A percentile compares a stretch with the other conserved stretches of the same genome.
phyloP scores from a whole-genome alignment of 352 stramenopile species.

The Phytophthora agathidicida region DNA sequence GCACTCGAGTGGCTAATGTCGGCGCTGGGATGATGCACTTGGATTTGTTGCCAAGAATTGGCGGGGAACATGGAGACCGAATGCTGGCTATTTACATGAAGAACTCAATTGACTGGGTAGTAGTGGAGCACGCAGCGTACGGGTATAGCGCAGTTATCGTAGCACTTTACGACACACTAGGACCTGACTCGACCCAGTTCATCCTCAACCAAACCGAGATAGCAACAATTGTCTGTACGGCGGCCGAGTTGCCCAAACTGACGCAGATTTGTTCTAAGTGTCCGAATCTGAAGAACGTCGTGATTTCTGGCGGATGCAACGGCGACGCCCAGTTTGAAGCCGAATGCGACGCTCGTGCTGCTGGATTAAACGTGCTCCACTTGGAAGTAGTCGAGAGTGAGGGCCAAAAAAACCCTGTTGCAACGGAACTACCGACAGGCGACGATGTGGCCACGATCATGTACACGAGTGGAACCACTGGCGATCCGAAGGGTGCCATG shows the following conservation, averaged over 20 bases:
- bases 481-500: conserved; percentile 95
- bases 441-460: conserved; percentile 92
- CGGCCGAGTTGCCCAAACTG: conserved; percentile 56
- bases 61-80: conserved; percentile 47
- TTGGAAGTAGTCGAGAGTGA: conserved; percentile 47
- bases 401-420: conserved; percentile 35
- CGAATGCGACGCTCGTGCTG: conserved; percentile 31
- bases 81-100: conserved; percentile 96
- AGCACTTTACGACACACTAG: conserved; percentile 84
- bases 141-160: conserved; percentile 48
- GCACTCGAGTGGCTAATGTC: conserved; percentile 38
- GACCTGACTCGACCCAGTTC: conserved; percentile 68
- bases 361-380: conserved; percentile 47
- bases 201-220: conserved; percentile 83
- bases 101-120: conserved; percentile 96
- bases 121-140: conserved; percentile 90
- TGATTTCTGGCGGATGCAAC: conserved; percentile 40
- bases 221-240: conserved; percentile 68
- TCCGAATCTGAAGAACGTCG: conserved; percentile 51
- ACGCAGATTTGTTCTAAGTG: conserved; percentile 40
- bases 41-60: conserved; percentile 44
- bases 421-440: conserved; percentile 38
- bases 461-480: conserved; percentile 97
- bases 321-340: conserved; percentile 45
- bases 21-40: conserved; percentile 54